Percentiles rank a stretch among this genome's conserved stretches.
These are phyloP conservation scores for Climacium dendroides DNA, from an alignment of 225 moss, liverwort and hornwort genomes.

Conservation along the genomic window DNA sequence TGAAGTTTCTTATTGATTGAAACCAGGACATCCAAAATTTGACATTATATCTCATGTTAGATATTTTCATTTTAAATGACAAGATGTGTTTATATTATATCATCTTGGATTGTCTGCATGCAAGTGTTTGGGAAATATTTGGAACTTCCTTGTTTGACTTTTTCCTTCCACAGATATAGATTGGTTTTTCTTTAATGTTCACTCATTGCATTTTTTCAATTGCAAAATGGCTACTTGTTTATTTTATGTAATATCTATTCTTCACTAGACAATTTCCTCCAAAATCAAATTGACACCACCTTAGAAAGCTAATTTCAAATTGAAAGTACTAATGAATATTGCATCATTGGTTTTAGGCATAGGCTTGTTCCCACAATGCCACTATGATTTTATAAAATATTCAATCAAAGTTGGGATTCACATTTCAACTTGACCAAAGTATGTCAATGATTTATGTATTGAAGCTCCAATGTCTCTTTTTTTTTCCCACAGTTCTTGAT, in stretches of 20 bases:
- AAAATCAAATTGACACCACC: accelerated
- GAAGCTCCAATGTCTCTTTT: background rate
- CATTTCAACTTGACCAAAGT: background rate
- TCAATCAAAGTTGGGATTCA: accelerated
- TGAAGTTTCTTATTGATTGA: background rate
- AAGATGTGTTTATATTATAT: background rate
- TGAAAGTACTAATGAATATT: background rate
- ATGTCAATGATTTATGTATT: background rate
- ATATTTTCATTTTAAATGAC: background rate
- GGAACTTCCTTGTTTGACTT: accelerated
- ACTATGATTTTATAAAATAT: accelerated
- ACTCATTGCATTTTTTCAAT: accelerated
- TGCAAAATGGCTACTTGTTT: accelerated
- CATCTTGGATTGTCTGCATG: background rate
- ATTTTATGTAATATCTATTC: background rate
- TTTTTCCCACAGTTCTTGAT: accelerated
- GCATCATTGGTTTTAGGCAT: accelerated
- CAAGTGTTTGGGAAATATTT: accelerated
- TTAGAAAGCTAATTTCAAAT: background rate
- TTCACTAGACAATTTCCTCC: accelerated
- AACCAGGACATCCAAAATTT: background rate
- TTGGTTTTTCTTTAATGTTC: background rate
- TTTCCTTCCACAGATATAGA: accelerated
- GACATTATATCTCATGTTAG: no score
- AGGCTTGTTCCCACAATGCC: accelerated